Conservation (phyloP, 495 filamentous ascomycete species). For the Bacidia rubella region DNA sequence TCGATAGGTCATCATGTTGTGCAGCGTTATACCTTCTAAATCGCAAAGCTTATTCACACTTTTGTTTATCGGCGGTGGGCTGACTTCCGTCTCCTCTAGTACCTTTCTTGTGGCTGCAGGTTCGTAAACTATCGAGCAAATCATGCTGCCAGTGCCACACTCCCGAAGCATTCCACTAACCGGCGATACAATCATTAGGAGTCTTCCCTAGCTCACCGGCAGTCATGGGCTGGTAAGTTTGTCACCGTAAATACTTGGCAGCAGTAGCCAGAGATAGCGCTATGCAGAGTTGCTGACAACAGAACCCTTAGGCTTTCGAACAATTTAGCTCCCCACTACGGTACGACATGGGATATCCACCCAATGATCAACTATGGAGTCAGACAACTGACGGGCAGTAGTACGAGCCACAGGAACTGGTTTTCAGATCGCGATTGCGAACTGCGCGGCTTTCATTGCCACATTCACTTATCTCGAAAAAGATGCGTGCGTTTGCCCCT, state of each 20-base stretch:
- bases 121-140: background rate
- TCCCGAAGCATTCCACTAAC: background rate
- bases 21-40: too few relatives aligned
- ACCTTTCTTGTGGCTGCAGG: conserved; percentile 11
- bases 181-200: background rate
- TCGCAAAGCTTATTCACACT: too few relatives aligned
- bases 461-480: conserved; percentile 35
- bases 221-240: conserved; percentile 15
- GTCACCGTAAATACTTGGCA: background rate
- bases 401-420: conserved; percentile 34
- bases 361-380: background rate
- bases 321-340: conserved; percentile 29
- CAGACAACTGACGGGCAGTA: background rate
- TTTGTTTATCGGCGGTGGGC: too few relatives aligned
- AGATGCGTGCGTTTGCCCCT: conserved; percentile 27
- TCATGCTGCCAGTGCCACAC: background rate
- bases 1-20: too few relatives aligned
- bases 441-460: conserved; percentile 38
- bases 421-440: conserved; percentile 32
- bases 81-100: background rate
- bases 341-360: background rate
- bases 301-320: conserved; percentile 13
- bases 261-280: background rate
- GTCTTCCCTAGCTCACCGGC: conserved; percentile 13
- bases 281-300: background rate